Conservation (phyloP, 768 basidiomycete genomes). For the Gautieria morchelliformis region DNA sequence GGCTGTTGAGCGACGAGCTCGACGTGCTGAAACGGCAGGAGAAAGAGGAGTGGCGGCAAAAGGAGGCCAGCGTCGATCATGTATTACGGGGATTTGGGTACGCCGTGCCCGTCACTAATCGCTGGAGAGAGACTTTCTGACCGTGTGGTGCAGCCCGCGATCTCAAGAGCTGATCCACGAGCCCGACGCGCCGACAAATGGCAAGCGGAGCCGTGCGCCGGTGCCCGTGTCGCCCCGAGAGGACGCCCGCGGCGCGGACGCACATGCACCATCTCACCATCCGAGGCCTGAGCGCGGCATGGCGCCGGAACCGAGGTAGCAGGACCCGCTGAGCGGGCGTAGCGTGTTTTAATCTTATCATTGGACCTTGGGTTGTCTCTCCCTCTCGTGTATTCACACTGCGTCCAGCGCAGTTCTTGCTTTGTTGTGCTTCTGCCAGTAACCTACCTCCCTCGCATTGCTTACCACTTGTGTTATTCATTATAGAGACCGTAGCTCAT, state of each 20-base stretch:
- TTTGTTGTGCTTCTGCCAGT: not conserved
- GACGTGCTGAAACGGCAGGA: constrained; percentile 42
- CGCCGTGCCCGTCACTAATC: not conserved
- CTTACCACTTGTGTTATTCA: not conserved
- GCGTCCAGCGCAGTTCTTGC: not conserved
- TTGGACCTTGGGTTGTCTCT: not conserved
- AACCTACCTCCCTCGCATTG: not conserved
- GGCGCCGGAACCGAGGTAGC: not conserved
- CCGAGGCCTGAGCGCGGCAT: not conserved
- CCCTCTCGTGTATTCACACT: not conserved
- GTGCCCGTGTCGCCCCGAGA: not conserved
- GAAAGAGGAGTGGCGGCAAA: constrained; percentile 15
- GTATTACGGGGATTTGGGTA: constrained; percentile 1
- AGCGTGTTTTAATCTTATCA: not conserved
- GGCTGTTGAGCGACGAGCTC: constrained; percentile 55
- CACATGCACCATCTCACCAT: not conserved
- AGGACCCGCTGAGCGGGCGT: not conserved
- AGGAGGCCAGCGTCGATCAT: constrained; percentile 13
- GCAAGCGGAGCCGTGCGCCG: not conserved
- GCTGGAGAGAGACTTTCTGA: not conserved
- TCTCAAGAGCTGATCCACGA: not conserved
- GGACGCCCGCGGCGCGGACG: not conserved
- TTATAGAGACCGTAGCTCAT: not conserved
- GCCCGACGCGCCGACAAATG: not conserved
- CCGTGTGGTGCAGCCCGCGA: not conserved